Conservation (phyloP, 2,329 filamentous ascomycete genomes). For the Lasiodiplodia sp. region DNA sequence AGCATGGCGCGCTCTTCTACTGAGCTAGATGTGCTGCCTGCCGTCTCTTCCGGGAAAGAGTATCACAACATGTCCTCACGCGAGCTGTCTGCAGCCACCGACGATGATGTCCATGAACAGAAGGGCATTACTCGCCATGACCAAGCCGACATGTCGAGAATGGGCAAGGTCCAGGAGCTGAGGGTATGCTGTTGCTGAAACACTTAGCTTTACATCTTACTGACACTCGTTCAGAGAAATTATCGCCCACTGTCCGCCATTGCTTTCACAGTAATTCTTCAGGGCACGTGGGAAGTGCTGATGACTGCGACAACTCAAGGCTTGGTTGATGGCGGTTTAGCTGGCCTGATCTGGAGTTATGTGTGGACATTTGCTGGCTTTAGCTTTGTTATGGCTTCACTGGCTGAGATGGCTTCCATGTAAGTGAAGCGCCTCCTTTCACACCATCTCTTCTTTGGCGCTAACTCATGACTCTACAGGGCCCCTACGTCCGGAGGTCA, state of each 20-base stretch:
- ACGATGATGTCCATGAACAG: constrained; percentile 6
- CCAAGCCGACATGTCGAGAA: constrained; percentile 52
- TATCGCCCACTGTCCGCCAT: constrained; percentile 60
- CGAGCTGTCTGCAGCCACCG: not conserved
- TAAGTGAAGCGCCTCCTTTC: not conserved
- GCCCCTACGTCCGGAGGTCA: constrained; percentile 31
- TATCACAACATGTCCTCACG: constrained; percentile 6
- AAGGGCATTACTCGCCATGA: constrained; percentile 30
- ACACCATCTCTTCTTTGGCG: too few relatives aligned
- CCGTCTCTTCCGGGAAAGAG: not conserved
- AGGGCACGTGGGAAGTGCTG: constrained; percentile 63
- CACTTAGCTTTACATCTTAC: not conserved
- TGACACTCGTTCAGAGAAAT: constrained; percentile 47
- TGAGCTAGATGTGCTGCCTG: not conserved
- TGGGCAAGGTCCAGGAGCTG: constrained; percentile 60
- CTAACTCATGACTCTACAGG: not conserved
- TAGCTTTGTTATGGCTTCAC: constrained; percentile 32
- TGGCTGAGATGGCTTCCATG: constrained; percentile 34
- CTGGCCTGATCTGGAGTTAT: constrained; percentile 38
- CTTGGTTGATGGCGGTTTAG: constrained; percentile 30
- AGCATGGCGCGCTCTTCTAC: not conserved
- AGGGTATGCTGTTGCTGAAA: constrained; percentile 43
- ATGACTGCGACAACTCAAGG: constrained; percentile 40
- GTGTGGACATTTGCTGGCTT: constrained; percentile 46
- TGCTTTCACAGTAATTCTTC: constrained; percentile 60